Conservation (phyloP, 805 yeast genomes). For the Metschnikowia peoriensis region DNA sequence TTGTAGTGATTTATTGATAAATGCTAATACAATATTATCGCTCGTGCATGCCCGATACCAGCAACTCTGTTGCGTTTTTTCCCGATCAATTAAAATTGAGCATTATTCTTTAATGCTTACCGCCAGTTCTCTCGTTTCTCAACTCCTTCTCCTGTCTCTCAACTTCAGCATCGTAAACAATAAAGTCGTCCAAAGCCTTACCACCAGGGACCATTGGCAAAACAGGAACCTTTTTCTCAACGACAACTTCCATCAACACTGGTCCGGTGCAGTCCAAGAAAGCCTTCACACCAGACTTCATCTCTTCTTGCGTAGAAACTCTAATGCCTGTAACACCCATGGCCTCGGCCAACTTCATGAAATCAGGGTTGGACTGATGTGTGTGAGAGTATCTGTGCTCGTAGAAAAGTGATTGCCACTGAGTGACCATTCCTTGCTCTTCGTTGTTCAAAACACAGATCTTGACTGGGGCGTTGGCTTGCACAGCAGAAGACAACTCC, state of each 20-base stretch:
- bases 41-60: neutral
- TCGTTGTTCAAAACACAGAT: conserved; percentile 89
- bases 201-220: conserved; percentile 98
- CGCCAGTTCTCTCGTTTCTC: conserved; percentile 71
- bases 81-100: neutral
- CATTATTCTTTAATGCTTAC: conserved; percentile 49
- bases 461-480: conserved; percentile 89
- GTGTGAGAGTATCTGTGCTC: conserved; percentile 98
- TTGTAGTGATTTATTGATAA: neutral
- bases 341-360: conserved; percentile 87
- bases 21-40: neutral
- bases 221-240: conserved; percentile 93
- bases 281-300: conserved; percentile 47
- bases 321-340: conserved; percentile 89
- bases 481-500: conserved; percentile 92
- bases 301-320: conserved; percentile 65
- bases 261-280: conserved; percentile 80
- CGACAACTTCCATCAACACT: conserved; percentile 82
- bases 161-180: conserved; percentile 77
- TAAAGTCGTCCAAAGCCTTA: conserved; percentile 89
- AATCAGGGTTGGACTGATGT: conserved; percentile 93
- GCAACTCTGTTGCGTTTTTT: neutral
- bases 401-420: conserved; percentile 97
- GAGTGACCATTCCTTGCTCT: conserved; percentile 99
- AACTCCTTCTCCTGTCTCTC: conserved; percentile 68